Evolutionary conservation across 2,329 filamentous ascomycete genomes (phyloP), one percentile per base, ranked within the genome.

Genomic region (Hirsutella minnesotensis): DNA sequence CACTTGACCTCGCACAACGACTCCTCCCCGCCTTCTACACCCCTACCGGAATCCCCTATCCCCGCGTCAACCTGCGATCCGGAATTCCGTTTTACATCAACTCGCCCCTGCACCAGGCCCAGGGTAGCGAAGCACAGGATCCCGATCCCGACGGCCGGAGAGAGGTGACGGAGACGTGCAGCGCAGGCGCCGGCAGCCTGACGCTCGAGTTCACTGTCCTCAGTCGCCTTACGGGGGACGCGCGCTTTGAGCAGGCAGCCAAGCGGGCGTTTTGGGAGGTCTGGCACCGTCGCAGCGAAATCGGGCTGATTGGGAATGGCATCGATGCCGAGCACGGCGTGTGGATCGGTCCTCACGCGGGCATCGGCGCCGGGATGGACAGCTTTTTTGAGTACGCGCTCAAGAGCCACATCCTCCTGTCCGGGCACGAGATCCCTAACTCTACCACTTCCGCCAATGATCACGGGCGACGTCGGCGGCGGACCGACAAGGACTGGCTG

Each of bases 361-460:
- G 92, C 24, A 94, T 98, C 52, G 92, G 92, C 40, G 92, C 92
- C 8, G 92, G 92, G 33, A 87, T 95, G 55, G 92, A 98, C 65
- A 95, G 89, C 64, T 98, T 98, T 66, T 96, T 95, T 56, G 92
- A 98, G 64, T 98, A 98, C 62, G 89, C 92, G 3, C 74, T 96
- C 54, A 98, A 98, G 64, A 88, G 88, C 16, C 81, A 95, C 57
- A 85, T 98, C 46, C 65, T 98, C 20, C 76, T 96, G 19, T 95
- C 90, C 2, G 86, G 86, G 1, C 78, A 83, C 45, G 72, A 70
- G 13, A 60, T 71, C 46, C 75, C 75, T 3, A 81, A 81, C 48
- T 16, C 33, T 16, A 19, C 15, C 9, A 18, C 38, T 9, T 19
- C 38, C 15, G 45, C 49, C 5, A 58, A 63, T 3, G 52, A 49